Evolutionary conservation across 805 yeast genomes (phyloP).

Genomic region (Pichia californica): DNA sequence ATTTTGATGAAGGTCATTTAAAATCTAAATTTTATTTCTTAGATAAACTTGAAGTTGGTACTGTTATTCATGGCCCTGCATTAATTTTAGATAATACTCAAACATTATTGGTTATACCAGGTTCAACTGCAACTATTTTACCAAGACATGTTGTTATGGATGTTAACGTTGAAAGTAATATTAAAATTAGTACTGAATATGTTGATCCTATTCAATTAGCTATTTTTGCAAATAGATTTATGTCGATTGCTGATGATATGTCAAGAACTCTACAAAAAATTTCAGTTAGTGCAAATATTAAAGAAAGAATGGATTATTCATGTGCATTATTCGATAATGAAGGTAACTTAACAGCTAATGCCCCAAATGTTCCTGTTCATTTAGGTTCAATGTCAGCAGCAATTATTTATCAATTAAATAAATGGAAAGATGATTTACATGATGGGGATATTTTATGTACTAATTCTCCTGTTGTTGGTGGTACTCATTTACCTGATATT

Average conservation of each 20-base stretch:
- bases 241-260: slow-evolving; percentile 91
- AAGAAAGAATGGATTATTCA: slow-evolving; percentile 76
- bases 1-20: slow-evolving; percentile 20
- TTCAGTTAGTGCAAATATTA: slow-evolving; percentile 74
- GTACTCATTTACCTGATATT: slow-evolving; percentile 84
- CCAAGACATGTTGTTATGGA: not conserved
- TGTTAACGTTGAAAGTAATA: slow-evolving; percentile 17
- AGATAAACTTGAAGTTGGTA: not conserved
- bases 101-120: slow-evolving; percentile 27
- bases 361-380: slow-evolving; percentile 86
- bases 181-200: slow-evolving; percentile 17
- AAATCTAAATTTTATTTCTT: not conserved
- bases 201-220: slow-evolving; percentile 66
- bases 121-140: slow-evolving; percentile 10
- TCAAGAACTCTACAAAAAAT: slow-evolving; percentile 75
- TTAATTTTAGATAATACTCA: slow-evolving; percentile 59
- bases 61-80: slow-evolving; percentile 37
- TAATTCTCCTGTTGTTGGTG: slow-evolving; percentile 80
- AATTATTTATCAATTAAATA: slow-evolving; percentile 54
- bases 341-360: slow-evolving; percentile 82
- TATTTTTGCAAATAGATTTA: slow-evolving; percentile 75
- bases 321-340: slow-evolving; percentile 74
- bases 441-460: slow-evolving; percentile 75
- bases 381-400: slow-evolving; percentile 83
- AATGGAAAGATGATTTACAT: slow-evolving; percentile 59